Base-by-base conservation (phyloP, 257 asterid species). In the Forsythia viridissima region DNA sequence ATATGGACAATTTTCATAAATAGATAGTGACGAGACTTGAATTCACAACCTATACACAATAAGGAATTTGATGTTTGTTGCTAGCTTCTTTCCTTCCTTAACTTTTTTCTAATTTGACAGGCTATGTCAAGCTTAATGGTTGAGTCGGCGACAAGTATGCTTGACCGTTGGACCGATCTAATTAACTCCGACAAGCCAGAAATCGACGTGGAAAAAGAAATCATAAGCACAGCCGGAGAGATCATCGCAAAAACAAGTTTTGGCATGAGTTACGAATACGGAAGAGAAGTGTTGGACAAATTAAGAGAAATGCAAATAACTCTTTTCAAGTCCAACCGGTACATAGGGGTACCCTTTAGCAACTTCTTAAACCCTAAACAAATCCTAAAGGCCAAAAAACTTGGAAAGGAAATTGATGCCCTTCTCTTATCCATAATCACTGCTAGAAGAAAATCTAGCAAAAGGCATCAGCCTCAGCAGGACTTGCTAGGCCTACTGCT, bases 301-400 rank as follows among this genome's bases (percentile, higher is more conserved):
- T 42, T 95, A 65, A 82, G 97, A 44, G 89, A 80, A 52, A 75
- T 95, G 88, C 99, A 95, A 70, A 81, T 87, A n/a, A 78, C 91
- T 3, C 97, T 93, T 0, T 93, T 95, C 93, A 84, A 88, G 15
- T 87, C 92, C 75, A 88, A 81, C 65, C 96, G 97, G 8, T 85
- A 83, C 70, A 98, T 95, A 0, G 98, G 99, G 8, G 98, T 95
- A 8, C 99, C 98, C 16, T 95, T 77, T 1, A 86, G 97, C 15
- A 89, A 89, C 20, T 61, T 85, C 34, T 57, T 95, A 80, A 88
- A 88, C 79, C 97, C 90, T 1, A 88, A 77, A 21, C 76, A 88
- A 36, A 84, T 73, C 78, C 69, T 81, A 3, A 85, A 86, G 52
- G 96, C 98, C 5, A 82, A 74, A 72, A 86, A 71, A 2, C 90